Base-by-base conservation (phyloP, 2,329 filamentous ascomycete genomes). In the Aspergillus texensis region DNA sequence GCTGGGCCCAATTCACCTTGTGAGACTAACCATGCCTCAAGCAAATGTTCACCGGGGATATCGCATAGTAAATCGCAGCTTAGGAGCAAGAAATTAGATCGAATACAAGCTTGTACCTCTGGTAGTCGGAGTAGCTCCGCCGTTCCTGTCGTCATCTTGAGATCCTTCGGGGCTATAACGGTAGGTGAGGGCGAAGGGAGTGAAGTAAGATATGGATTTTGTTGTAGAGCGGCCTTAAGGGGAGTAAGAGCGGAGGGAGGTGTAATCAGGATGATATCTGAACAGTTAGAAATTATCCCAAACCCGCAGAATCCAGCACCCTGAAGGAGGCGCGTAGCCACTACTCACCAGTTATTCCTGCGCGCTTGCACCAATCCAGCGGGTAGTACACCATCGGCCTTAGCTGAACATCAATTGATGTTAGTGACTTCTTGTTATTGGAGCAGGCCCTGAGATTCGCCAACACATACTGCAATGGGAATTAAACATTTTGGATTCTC, bases 301-400 rank as follows among this genome's bases (percentile, higher is more conserved):
- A 53, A 34, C 12, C n/a, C 32, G 39, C 36, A 57, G n/a, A 50
- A 32, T 53, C 57, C 43, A 55, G 26, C 4, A 21, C 26, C 30
- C 30, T 46, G 30, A 16, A 36, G 34, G 30, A 57, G 26, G 39
- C 34, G 19, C 5, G n/a, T 39, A 21, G 43, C 30, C 30, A 32
- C n/a, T n/a, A 72, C 77, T 66, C 70, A 81, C 79, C 78, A n/a
- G 78, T 79, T 62, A 83, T 78, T 50, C 81, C 81, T 73, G 78
- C 78, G n/a, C 80, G 73, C 70, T 81, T 80, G 59, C 80, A 81
- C 77, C 78, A 83, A 61, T 82, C 81, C 30, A 83, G 67, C 6
- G 79, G 75, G 69, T 82, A 83, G 75, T 78, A 83, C 39, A 83
- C 74, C 80, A 83, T 81, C 4, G 81, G 81, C 46, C 81, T 48